Percentiles rank a stretch among this genome's conserved stretches.
Conservation (phyloP, 2,329 filamentous ascomycete species). For the Colletotrichum lini region DNA sequence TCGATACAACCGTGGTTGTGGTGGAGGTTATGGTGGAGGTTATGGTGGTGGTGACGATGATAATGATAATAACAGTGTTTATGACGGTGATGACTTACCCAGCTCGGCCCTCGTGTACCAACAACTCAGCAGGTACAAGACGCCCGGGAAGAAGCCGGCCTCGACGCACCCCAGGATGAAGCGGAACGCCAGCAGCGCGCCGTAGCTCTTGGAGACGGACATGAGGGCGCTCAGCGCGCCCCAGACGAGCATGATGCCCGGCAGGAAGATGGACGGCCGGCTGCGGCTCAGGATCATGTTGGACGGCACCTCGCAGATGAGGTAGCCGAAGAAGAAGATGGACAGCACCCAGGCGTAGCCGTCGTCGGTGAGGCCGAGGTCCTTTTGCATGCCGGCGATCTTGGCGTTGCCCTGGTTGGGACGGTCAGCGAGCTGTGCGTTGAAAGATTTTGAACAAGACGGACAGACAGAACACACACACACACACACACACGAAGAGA, state of each 20-base stretch:
- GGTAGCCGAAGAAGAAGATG: slow-evolving; percentile 69
- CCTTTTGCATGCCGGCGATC: slow-evolving; percentile 64
- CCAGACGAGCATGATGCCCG: slow-evolving; percentile 67
- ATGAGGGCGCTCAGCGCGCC: slow-evolving; percentile 62
- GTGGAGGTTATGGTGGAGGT: too few relatives aligned
- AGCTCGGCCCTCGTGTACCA: slow-evolving; percentile 63
- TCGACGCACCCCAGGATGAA: slow-evolving; percentile 66
- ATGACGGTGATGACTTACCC: slow-evolving; percentile 4
- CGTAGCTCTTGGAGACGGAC: slow-evolving; percentile 62
- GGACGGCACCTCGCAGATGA: slow-evolving; percentile 67
- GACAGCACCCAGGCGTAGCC: slow-evolving; percentile 66
- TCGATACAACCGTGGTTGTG: too few relatives aligned
- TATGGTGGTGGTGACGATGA: too few relatives aligned
- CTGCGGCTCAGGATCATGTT: slow-evolving; percentile 67
- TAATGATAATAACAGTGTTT: too few relatives aligned
- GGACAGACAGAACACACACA: too few relatives aligned
- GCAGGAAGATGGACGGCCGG: slow-evolving; percentile 65
- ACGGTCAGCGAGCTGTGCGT: slow-evolving; percentile 11
- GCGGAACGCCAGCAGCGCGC: slow-evolving; percentile 60
- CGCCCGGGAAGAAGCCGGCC: slow-evolving; percentile 66
- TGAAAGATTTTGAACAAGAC: not conserved
- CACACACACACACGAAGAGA: too few relatives aligned
- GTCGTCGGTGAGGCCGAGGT: slow-evolving; percentile 61
- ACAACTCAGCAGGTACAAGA: slow-evolving; percentile 66
- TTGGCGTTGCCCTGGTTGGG: slow-evolving; percentile 61